Evolutionary conservation across 306 rosid genomes (phyloP).

Genomic region (Dalbergia cultrata): DNA sequence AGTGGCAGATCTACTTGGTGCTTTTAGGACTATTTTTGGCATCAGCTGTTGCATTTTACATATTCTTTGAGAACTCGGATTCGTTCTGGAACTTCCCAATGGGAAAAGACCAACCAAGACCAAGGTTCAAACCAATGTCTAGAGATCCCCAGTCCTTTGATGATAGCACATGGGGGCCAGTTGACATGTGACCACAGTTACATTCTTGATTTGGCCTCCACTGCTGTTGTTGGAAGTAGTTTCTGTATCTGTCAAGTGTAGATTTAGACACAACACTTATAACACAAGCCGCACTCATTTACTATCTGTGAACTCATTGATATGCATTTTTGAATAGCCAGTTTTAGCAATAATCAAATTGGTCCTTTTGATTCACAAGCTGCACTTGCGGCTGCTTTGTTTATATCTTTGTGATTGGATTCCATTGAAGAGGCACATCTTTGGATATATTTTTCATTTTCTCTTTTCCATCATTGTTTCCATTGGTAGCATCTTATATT

Average conservation of each 20-base stretch:
- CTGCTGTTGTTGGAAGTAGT: conserved; percentile 13
- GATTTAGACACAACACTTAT: conserved; percentile 33
- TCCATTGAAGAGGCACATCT: conserved; percentile 1
- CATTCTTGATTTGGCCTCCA: conserved; percentile 18
- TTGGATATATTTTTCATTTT: conserved; percentile 3
- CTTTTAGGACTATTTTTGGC: conserved; percentile 79
- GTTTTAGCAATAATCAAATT: conserved; percentile 31
- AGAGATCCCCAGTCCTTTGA: conserved; percentile 67
- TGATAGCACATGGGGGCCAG: conserved; percentile 67
- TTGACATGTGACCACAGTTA: conserved; percentile 71
- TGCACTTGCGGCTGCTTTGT: background rate
- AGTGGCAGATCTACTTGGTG: conserved; percentile 95
- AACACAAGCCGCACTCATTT: conserved; percentile 23
- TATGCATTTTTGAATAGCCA: conserved; percentile 26
- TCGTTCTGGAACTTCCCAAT: conserved; percentile 90
- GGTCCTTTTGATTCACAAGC: conserved; percentile 5
- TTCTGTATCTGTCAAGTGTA: conserved; percentile 31
- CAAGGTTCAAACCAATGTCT: conserved; percentile 55
- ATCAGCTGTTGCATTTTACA: conserved; percentile 78
- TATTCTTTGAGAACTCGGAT: conserved; percentile 89
- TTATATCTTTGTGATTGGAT: conserved; percentile 17
- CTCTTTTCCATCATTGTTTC: conserved; percentile 25
- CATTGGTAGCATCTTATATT: background rate
- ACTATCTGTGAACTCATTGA: conserved; percentile 19
- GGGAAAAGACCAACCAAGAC: conserved; percentile 70